These are phyloP conservation scores for Diutina siamensis DNA, from an alignment of 1,139 yeast genomes.

Conservation along the genomic window DNA sequence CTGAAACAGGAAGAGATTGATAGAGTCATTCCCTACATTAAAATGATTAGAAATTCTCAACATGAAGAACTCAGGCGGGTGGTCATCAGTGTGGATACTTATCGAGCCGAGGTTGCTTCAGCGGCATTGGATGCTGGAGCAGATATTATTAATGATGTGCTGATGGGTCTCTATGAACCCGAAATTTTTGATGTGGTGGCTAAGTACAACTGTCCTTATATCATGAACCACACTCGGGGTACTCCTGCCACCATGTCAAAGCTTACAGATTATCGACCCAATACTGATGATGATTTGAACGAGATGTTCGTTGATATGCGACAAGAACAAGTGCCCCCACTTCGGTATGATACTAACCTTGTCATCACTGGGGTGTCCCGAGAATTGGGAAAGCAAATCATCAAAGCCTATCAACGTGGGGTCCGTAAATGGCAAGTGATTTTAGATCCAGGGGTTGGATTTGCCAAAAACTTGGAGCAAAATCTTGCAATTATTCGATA, in stretches of 20 bases:
- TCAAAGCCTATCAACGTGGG: slow-evolving; percentile 49
- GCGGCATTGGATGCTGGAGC: slow-evolving; percentile 68
- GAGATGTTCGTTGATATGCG: slow-evolving; percentile 27
- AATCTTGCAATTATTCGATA: slow-evolving; percentile 56
- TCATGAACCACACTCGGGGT: slow-evolving; percentile 81
- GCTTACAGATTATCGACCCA: slow-evolving; percentile 42
- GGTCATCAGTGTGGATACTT: slow-evolving; percentile 75
- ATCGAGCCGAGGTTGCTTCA: slow-evolving; percentile 63
- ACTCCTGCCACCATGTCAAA: slow-evolving; percentile 61
- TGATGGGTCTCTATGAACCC: slow-evolving; percentile 67
- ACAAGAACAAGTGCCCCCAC: slow-evolving; percentile 15
- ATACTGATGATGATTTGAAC: slow-evolving; percentile 25
- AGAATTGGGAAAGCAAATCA: slow-evolving; percentile 50
- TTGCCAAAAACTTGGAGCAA: slow-evolving; percentile 66
- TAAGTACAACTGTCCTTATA: slow-evolving; percentile 59
- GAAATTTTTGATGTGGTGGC: slow-evolving; percentile 59
- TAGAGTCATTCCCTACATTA: slow-evolving; percentile 62
- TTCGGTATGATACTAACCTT: slow-evolving; percentile 7
- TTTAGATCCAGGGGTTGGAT: slow-evolving; percentile 91
- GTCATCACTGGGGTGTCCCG: slow-evolving; percentile 41
- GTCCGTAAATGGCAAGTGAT: slow-evolving; percentile 84
- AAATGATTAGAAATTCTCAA: slow-evolving; percentile 39
- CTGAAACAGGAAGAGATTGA: slow-evolving; percentile 44
- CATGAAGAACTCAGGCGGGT: slow-evolving; percentile 26
- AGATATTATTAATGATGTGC: slow-evolving; percentile 82